These are phyloP conservation scores for Parachlorella kessleri DNA, from an alignment of 139 green algal species.

Conservation along the genomic window DNA sequence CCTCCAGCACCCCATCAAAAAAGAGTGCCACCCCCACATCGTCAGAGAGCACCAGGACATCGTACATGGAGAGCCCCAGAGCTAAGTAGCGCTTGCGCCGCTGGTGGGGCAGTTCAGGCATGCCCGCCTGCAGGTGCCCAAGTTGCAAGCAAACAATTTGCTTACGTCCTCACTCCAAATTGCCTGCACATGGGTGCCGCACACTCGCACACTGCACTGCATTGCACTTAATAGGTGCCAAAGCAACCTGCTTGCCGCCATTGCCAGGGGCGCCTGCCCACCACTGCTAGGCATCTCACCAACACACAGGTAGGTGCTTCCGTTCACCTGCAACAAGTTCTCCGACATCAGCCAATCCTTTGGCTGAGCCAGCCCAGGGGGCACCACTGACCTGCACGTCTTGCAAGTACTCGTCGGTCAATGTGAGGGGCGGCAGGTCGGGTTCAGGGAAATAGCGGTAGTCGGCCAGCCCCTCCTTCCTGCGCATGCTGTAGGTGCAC, in stretches of 20 bases:
- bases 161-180: too few species aligned
- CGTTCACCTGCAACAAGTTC: too few species aligned
- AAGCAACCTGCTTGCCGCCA: too few species aligned
- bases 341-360: too few species aligned
- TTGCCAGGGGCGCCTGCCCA: too few species aligned
- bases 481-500: slow-evolving; percentile 82
- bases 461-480: slow-evolving; percentile 96
- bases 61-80: slow-evolving; percentile 76
- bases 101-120: slow-evolving; percentile 84
- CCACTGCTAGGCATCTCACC: too few species aligned
- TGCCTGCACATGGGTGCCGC: too few species aligned
- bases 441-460: slow-evolving; percentile 99
- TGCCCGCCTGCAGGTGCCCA: slow-evolving; percentile 39
- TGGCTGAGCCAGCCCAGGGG: too few species aligned
- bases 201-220: too few species aligned
- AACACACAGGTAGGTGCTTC: too few species aligned
- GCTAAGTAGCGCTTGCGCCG: slow-evolving; percentile 68
- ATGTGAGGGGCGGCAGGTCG: slow-evolving; percentile 81
- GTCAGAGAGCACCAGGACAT: slow-evolving; percentile 85
- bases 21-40: slow-evolving; percentile 72
- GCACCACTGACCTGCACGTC: slow-evolving; percentile 43
- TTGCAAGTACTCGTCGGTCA: slow-evolving; percentile 58
- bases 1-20: slow-evolving; percentile 76
- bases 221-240: too few species aligned
- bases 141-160: too few species aligned